phyloP scores from a whole-genome alignment of 257 asterid species.

The Hygrophila difformis region DNA sequence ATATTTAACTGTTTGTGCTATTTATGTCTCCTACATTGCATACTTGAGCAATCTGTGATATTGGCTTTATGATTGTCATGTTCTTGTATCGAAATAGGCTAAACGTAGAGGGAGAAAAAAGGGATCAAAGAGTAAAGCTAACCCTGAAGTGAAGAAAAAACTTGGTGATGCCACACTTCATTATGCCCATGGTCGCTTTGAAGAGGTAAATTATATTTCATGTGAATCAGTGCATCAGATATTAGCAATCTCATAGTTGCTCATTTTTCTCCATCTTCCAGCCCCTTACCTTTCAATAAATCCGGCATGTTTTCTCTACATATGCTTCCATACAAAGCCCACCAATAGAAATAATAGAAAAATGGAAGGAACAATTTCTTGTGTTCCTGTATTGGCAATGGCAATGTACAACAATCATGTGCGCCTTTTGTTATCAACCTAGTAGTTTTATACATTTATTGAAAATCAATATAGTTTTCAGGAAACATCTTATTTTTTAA shows the following conservation, averaged over 20 bases:
- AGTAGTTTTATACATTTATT: background rate
- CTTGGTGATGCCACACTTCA: conserved; percentile 83
- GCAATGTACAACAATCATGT: background rate
- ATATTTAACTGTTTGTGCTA: background rate
- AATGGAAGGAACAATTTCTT: no score
- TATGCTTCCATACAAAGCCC: no score
- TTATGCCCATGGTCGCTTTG: conserved; percentile 53
- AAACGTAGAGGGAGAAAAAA: conserved; percentile 56
- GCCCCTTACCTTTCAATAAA: background rate
- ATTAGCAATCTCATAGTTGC: conserved; percentile 1
- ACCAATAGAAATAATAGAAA: no score
- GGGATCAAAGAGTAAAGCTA: conserved; percentile 53
- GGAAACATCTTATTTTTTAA: background rate
- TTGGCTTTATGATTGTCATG: background rate
- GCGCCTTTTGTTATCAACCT: background rate
- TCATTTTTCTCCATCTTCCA: background rate
- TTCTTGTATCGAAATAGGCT: conserved; percentile 24
- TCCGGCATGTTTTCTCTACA: no score
- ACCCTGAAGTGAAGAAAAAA: conserved; percentile 53
- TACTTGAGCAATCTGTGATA: conserved; percentile 1
- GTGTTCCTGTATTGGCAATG: no score
- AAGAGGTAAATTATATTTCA: conserved; percentile 43
- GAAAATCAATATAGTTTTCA: background rate
- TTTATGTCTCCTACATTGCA: conserved; percentile 1
- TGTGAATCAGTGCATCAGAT: background rate